phyloP scores from a whole-genome alignment of 345 rosid species.

The Citrus unshiu region DNA sequence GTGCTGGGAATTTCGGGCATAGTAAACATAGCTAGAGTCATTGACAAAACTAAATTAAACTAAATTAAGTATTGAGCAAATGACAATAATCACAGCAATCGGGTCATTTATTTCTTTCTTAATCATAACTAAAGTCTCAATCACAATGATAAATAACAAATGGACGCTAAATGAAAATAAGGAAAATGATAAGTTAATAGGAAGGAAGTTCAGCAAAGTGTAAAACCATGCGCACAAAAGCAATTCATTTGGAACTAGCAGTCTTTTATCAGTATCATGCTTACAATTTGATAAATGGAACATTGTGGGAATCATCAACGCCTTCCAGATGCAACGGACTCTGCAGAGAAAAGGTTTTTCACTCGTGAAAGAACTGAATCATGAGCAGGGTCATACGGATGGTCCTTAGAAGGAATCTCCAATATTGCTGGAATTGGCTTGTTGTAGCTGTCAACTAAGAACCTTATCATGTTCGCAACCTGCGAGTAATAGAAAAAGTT shows the following conservation, averaged over 20 bases:
- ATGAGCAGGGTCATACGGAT: constrained; percentile 22
- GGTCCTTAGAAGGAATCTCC: constrained; percentile 28
- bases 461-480: constrained; percentile 30
- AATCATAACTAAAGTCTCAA: neutral
- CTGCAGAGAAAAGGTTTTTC: constrained; percentile 14
- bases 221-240: neutral
- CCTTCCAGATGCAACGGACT: constrained; percentile 18
- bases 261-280: constrained; percentile 6
- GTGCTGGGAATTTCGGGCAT: neutral
- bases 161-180: neutral
- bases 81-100: neutral
- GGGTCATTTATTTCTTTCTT: neutral
- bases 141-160: neutral
- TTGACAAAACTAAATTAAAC: neutral
- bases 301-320: neutral
- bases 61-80: too few species aligned
- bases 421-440: constrained; percentile 26
- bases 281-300: constrained; percentile 5
- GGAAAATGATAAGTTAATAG: neutral
- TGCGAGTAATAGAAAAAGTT: neutral
- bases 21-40: neutral
- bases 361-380: constrained; percentile 29
- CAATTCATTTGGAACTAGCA: neutral
- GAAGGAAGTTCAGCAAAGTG: neutral
- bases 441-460: constrained; percentile 21